A percentile compares a stretch with the other conserved stretches of the same genome.
phyloP scores from a whole-genome alignment of 1,284 basidiomycete genomes.

The Vanrija sp. region DNA sequence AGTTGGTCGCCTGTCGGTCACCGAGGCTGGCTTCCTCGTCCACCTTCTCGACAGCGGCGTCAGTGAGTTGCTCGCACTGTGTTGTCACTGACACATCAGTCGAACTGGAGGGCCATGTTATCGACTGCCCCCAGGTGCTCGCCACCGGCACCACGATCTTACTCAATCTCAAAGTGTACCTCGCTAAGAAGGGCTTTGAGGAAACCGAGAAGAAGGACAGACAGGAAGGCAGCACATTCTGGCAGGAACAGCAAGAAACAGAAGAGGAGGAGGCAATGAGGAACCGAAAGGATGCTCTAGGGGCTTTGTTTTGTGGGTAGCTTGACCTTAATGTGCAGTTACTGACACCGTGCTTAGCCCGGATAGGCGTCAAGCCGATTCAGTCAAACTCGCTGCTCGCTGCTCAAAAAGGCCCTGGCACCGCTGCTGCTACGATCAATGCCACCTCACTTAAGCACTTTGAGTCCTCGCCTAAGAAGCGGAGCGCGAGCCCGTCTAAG shows the following conservation, averaged over 20 bases:
- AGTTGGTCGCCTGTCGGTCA: constrained; percentile 45
- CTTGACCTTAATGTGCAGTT: background rate
- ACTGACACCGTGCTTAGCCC: constrained; percentile 23
- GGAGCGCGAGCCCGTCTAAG: constrained; percentile 30
- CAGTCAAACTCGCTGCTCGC: constrained; percentile 41
- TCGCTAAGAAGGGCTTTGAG: constrained; percentile 42
- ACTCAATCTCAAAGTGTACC: constrained; percentile 45
- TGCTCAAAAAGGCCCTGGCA: constrained; percentile 43
- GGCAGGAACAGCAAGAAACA: constrained; percentile 49
- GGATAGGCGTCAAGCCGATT: constrained; percentile 46
- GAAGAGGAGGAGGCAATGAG: constrained; percentile 46
- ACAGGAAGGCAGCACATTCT: constrained; percentile 32
- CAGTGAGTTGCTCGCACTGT: constrained; percentile 25
- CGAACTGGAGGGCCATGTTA: constrained; percentile 41
- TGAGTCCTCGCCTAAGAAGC: constrained; percentile 7
- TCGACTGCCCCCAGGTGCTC: constrained; percentile 42
- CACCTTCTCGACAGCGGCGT: constrained; percentile 46
- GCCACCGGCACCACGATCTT: constrained; percentile 45
- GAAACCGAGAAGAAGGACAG: constrained; percentile 32
- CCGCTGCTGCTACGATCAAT: constrained; percentile 31
- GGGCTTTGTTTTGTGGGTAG: constrained; percentile 39
- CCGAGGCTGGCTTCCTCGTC: constrained; percentile 43
- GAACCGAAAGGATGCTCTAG: constrained; percentile 45
- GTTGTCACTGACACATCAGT: constrained; percentile 17
- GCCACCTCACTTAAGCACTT: constrained; percentile 37